phyloP scores from a whole-genome alignment of 495 filamentous ascomycete species.

The Astrothelium macrocarpum region DNA sequence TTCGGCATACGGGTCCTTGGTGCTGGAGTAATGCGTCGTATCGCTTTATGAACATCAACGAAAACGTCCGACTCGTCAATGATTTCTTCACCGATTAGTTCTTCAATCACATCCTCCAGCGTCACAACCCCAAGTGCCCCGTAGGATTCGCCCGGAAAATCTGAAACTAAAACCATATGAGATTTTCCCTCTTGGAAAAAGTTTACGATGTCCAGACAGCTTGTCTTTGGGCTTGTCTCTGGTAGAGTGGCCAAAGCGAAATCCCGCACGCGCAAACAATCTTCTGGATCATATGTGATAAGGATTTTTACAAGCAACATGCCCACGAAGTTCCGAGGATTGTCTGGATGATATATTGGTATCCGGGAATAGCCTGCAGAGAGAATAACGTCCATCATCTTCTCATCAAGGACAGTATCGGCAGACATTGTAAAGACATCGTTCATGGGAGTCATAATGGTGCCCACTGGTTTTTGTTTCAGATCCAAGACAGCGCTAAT shows the following conservation, averaged over 20 bases:
- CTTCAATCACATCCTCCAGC: conserved; percentile 95
- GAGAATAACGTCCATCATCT: conserved; percentile 85
- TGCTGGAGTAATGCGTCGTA: conserved; percentile 65
- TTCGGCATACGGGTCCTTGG: conserved; percentile 53
- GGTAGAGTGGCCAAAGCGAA: conserved; percentile 90
- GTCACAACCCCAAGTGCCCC: conserved; percentile 91
- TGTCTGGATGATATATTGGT: conserved; percentile 81
- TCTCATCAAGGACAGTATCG: conserved; percentile 81
- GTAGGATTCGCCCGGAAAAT: conserved; percentile 75
- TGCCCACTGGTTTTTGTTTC: conserved; percentile 89
- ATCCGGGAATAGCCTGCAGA: conserved; percentile 92
- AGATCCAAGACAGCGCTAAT: conserved; percentile 93
- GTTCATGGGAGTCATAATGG: conserved; percentile 96
- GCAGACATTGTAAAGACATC: conserved; percentile 93
- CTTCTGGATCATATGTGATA: conserved; percentile 97
- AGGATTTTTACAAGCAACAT: conserved; percentile 98
- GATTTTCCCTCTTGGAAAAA: conserved; percentile 99
- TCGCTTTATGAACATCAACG: conserved; percentile 93
- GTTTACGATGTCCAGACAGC: conserved; percentile 95
- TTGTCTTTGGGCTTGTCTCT: conserved; percentile 88
- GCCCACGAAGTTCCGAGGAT: conserved; percentile 78
- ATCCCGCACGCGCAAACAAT: conserved; percentile 70
- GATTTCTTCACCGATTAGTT: conserved; percentile 81
- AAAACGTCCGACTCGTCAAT: conserved; percentile 92
- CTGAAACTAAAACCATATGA: conserved; percentile 95